A percentile compares a stretch with the other conserved stretches of the same genome.
Conservation (phyloP, 2,329 filamentous ascomycete species). For the Bipolaris cookei region DNA sequence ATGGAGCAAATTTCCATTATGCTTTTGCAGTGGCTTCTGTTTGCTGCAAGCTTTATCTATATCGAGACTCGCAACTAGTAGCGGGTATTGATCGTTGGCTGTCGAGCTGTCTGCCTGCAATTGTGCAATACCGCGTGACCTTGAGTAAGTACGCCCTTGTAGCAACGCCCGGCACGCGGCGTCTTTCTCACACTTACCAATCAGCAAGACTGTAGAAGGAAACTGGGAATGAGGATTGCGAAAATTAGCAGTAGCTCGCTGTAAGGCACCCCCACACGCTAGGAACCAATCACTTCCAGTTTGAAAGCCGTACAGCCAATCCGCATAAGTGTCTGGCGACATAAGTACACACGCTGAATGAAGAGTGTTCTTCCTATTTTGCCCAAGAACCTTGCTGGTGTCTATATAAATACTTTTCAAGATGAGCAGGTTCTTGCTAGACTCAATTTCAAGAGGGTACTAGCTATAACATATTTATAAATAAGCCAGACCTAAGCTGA, state of each 20-base stretch:
- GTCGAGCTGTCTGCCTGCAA: constrained; percentile 4
- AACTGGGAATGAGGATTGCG: constrained; percentile 7
- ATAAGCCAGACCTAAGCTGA: neutral
- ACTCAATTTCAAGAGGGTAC: neutral
- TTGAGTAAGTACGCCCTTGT: neutral
- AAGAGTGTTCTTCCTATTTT: neutral
- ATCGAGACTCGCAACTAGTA: constrained; percentile 15
- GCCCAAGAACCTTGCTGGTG: neutral
- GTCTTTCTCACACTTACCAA: constrained; percentile 9
- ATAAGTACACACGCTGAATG: constrained; percentile 6
- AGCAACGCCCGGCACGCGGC: constrained; percentile 6
- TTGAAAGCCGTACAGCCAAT: constrained; percentile 20
- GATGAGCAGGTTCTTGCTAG: too few species aligned
- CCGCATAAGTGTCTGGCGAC: neutral
- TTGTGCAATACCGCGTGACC: constrained; percentile 11
- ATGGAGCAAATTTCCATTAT: neutral
- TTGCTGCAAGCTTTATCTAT: constrained; percentile 7
- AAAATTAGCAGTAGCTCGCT: constrained; percentile 6
- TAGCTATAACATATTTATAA: constrained; percentile 7
- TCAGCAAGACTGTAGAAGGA: constrained; percentile 16
- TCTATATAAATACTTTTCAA: constrained; percentile 9
- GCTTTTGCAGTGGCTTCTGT: constrained; percentile 1
- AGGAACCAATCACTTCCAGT: constrained; percentile 16
- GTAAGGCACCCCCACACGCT: constrained; percentile 2
- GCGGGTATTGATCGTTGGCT: constrained; percentile 6